Evolutionary conservation across 1,284 basidiomycete species (phyloP), one percentile per base, ranked within the genome.

Genomic region (Trichosporon ovoides): DNA sequence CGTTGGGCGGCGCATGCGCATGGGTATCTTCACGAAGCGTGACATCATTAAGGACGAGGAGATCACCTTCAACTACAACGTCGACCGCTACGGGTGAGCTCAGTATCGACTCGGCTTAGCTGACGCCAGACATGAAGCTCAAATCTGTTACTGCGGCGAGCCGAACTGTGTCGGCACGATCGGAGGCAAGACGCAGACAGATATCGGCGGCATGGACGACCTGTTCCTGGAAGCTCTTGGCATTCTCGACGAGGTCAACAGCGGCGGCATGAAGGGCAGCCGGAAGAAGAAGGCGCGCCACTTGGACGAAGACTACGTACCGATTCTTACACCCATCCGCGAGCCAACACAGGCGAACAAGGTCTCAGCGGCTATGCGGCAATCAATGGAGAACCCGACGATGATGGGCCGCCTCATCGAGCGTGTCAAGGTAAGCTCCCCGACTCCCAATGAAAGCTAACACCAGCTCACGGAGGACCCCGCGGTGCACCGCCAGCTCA

Each of bases 31-130:
- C 72, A 86, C 95, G 20, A 94, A 89, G 71, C 83, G 95, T 59
- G 76, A 83, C 61, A 89, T 98, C 66, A 76, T 82, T 71, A 83
- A 84, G 71, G 79, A 91, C 63, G 96, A 98, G 73, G 96, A 99
- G 78, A 79, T 99, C 63, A 98, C 95, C 0, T 99, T 98, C 81
- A 98, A 99, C 78, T 99, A 99, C 77, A 99, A 98, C 72, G 96
- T 98, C 48, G 96, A 98, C 76, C 89, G 96, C 60, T 99, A 98
- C 74, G 95, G 95, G 91, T 93, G 63, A 59, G 50, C 22, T 49
- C 18, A 52, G 28, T 2, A n/a, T 38, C 16, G 1, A 34, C 31
- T 53, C 20, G 22, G 13, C 46, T 31, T 9, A 58, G 56, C 61
- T 65, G 58, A 66, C 46, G 22, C 14, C 61, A 94, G 92, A 1